Base-by-base conservation (phyloP, 192 early-diverging fungal species). In the Coemansia sp. region DNA sequence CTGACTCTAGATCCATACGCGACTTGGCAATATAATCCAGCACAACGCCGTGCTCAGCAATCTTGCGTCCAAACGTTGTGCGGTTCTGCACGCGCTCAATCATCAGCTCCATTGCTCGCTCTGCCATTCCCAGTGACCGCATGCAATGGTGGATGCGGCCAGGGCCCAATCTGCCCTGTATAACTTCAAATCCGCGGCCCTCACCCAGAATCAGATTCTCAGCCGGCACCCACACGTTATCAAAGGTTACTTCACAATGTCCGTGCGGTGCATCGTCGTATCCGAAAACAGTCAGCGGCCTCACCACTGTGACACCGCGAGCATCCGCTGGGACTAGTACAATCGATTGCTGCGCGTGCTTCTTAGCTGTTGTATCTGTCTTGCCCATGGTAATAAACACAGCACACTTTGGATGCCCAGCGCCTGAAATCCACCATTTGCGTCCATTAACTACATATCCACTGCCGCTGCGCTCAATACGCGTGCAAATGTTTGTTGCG, bases 391-490 rank as follows among this genome's bases (percentile, higher is more conserved):
- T 85, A 6, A 97, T 54, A 64, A 90, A 96, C n/a, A 98, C 87
- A 10, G 90, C 88, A 75, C 95, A 97, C 29, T 92, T 82, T 14
- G 97, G 97, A 65, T 99, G 94, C 27, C 94, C 94, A 9, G 94
- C 93, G 24, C 95, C 95, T n/a, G 92, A 92, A 65, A 96, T 97
- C 94, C 95, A 99, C 97, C 95, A 97, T 84, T 99, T 99, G 70
- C 86, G 87, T 10, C 92, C 92, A 61, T 89, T 93, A 61, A 93
- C 84, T 3, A 88, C 76, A 57, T 88, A 92, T 22, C 87, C 80
- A 57, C 85, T 76, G 23, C 87, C 87, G 19, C 84, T 84, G 21
- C 86, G 85, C 61, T 79, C 68, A 61, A 99, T 98, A 31, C 71
- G 72, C 31, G 92, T 91, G 75, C 91, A 86, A 61, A 99, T 99